Evolutionary conservation across 345 rosid genomes (phyloP).

Genomic region (Gossypium mustelinum): DNA sequence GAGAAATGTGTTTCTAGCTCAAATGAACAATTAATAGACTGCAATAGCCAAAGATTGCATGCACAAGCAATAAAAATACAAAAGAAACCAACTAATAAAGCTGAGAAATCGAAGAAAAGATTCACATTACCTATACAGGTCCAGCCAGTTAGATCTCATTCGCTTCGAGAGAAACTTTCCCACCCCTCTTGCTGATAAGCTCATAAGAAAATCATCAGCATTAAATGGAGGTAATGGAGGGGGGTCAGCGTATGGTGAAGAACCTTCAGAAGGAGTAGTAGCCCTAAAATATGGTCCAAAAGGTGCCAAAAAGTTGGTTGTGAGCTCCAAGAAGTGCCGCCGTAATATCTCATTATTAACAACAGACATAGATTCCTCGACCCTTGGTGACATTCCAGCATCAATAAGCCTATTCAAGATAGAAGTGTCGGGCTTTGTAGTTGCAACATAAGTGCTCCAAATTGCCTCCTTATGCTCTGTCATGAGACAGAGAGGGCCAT

Average conservation of each 20-base stretch:
- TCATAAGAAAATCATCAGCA: slow-evolving; percentile 71
- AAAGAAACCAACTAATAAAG: slow-evolving; percentile 8
- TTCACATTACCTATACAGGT: slow-evolving; percentile 68
- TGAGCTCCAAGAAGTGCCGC: slow-evolving; percentile 94
- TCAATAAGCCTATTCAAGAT: slow-evolving; percentile 90
- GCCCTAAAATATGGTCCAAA: slow-evolving; percentile 87
- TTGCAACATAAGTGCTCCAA: slow-evolving; percentile 77
- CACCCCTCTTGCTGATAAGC: slow-evolving; percentile 75
- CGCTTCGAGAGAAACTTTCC: slow-evolving; percentile 92
- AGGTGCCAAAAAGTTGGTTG: slow-evolving; percentile 93
- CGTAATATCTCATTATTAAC: slow-evolving; percentile 94
- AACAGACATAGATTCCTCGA: slow-evolving; percentile 97
- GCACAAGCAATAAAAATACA: slow-evolving; percentile 5
- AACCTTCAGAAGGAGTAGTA: slow-evolving; percentile 78
- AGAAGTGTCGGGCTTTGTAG: slow-evolving; percentile 93
- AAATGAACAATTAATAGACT: slow-evolving; percentile 18
- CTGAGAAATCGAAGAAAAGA: slow-evolving; percentile 6
- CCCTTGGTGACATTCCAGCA: slow-evolving; percentile 91
- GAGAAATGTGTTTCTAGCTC: slow-evolving; percentile 14
- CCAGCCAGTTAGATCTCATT: slow-evolving; percentile 96
- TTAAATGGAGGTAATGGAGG: slow-evolving; percentile 66
- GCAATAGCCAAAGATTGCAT: neutral
- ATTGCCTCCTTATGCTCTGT: slow-evolving; percentile 97
- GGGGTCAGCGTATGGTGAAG: slow-evolving; percentile 86
- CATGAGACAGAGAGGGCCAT: slow-evolving; percentile 96